Evolutionary conservation across 1,284 basidiomycete species (phyloP), one percentile per base, ranked within the genome.

Genomic region (Vanrija humicola): DNA sequence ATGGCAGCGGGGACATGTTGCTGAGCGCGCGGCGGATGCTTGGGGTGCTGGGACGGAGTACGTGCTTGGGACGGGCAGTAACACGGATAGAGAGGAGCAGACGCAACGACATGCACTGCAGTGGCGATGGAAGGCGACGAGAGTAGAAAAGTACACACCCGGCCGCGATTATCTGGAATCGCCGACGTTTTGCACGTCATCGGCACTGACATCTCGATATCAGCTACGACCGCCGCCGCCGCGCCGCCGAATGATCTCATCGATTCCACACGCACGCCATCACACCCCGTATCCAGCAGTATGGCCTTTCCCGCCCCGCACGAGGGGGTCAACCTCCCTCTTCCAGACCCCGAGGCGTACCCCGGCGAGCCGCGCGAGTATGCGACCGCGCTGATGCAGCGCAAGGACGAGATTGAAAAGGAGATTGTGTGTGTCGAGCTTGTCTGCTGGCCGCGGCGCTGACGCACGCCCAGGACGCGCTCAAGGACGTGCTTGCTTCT

Each of bases 351-450:
- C 2, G 68, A 70, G 26, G 72, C 72, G 10, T 74, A 74, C 55
- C 52, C 56, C 14, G 70, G 61, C 45, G 73, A 75, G 50, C 70
- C 71, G 25, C 56, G 73, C 44, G 71, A 75, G 50, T 72, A 70
- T 55, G 75, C 74, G 5, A 54, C 66, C 16, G 71, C 69, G 3
- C 59, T 77, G 25, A 75, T 75, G 67, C 63, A 73, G 61, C 58
- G 70, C 18, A 75, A 72, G 53, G 72, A 74, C 43, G 72, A 70
- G 38, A 74, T 77, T 26, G 72, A 77, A 52, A 59, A 60, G 40
- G 70, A 75, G 57, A 75, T 77, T 39, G 74, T 72, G 51, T 46
- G 71, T 42, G 15, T 16, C 7, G 9, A 7, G 9, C 6, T 23
- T 18, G 14, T 19, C 15, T 48, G 43, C 19, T 6, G 34, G 45